phyloP scores from a whole-genome alignment of 2,329 filamentous ascomycete genomes.

The Chaetothyriales sp. region DNA sequence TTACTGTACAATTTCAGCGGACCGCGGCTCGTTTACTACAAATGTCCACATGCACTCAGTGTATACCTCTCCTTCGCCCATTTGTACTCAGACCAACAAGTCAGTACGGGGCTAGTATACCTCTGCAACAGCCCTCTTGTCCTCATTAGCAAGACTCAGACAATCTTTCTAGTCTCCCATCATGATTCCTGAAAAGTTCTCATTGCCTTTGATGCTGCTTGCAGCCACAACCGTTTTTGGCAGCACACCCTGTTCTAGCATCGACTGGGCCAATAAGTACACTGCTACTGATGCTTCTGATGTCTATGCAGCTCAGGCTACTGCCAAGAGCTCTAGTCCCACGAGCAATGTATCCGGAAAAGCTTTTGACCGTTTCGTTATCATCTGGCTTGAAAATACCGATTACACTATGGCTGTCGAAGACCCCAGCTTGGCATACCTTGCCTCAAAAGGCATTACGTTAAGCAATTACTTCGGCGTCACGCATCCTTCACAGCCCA shows the following conservation, averaged over 20 bases:
- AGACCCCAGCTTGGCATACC: constrained; percentile 38
- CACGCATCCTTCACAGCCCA: constrained; percentile 62
- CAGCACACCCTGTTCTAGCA: background rate
- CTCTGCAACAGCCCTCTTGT: background rate
- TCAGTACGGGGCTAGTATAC: background rate
- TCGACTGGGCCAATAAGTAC: background rate
- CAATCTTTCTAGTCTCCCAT: background rate
- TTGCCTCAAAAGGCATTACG: constrained; percentile 49
- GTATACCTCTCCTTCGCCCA: background rate
- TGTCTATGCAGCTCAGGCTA: constrained; percentile 30
- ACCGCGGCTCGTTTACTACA: background rate
- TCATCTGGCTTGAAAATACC: constrained; percentile 69
- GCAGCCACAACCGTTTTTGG: background rate
- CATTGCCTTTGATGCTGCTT: background rate
- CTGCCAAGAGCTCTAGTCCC: constrained; percentile 46
- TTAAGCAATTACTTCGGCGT: constrained; percentile 47
- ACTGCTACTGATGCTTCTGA: constrained; percentile 13
- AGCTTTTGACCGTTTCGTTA: constrained; percentile 57
- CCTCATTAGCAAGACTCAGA: background rate
- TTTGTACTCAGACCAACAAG: background rate
- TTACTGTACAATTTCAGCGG: background rate
- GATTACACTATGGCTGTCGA: constrained; percentile 50
- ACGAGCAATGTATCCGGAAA: constrained; percentile 54
- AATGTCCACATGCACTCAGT: background rate
- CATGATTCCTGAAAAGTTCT: background rate